Evolutionary conservation across 176 grass and related monocot species (phyloP).

Genomic region (Avena atlantica): DNA sequence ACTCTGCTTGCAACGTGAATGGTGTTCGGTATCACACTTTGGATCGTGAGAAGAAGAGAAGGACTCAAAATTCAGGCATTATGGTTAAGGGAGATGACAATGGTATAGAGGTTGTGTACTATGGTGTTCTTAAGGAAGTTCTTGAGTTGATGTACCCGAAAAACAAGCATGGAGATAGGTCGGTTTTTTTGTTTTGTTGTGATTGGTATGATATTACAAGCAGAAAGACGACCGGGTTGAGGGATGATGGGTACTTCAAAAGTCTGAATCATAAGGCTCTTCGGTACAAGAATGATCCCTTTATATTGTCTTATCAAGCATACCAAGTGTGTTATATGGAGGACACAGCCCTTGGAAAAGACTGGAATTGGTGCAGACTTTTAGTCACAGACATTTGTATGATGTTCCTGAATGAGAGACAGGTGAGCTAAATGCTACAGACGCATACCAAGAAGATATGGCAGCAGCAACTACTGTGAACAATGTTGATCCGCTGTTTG

Average conservation of each 20-base stretch:
- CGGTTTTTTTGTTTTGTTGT: not conserved
- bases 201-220: not conserved
- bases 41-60: not conserved
- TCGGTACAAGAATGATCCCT: not conserved
- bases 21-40: constrained; percentile 14
- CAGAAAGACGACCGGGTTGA: not conserved
- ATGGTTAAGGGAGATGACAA: not conserved
- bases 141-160: not conserved
- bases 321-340: not conserved
- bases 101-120: not conserved
- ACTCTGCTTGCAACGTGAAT: not conserved
- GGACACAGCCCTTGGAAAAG: not conserved
- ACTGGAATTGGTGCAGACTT: not conserved
- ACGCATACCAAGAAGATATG: not conserved
- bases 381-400: not conserved
- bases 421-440: not conserved
- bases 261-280: not conserved
- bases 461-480: not conserved
- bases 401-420: not conserved
- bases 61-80: not conserved
- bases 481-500: not conserved
- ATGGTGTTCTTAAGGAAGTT: not conserved
- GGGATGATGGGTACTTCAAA: not conserved
- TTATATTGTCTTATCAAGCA: not conserved
- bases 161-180: constrained; percentile 9